These are phyloP conservation scores for Plasmodium gonderi DNA, from an alignment of 169 alveolate species.

Conservation along the genomic window DNA sequence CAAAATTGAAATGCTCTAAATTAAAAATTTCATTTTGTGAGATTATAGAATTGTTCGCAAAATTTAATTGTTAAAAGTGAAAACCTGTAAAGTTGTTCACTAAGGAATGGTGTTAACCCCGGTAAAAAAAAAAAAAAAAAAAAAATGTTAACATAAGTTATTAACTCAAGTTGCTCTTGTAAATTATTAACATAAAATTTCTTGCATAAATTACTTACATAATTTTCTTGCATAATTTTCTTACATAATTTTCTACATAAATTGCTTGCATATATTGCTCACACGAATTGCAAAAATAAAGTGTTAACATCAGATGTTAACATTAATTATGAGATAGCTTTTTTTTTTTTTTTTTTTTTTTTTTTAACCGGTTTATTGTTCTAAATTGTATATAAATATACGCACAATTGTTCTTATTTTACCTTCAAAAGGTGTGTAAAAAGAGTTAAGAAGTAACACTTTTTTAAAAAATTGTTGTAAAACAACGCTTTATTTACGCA, in stretches of 20 bases:
- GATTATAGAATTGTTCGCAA: slow-evolving; percentile 1
- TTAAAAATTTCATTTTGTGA: slow-evolving; percentile 19
- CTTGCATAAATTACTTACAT: neutral
- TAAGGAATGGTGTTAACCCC: slow-evolving; percentile 10
- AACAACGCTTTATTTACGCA: slow-evolving; percentile 48
- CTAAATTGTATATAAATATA: slow-evolving; percentile 1
- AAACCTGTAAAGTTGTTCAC: neutral
- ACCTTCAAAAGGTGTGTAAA: slow-evolving; percentile 1
- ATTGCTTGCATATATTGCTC: neutral
- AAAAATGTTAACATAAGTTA: neutral
- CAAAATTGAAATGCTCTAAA: slow-evolving; percentile 8
- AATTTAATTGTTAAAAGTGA: slow-evolving; percentile 16
- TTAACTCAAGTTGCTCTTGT: neutral
- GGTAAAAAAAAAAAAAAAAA: slow-evolving; percentile 23
- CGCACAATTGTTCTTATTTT: neutral
- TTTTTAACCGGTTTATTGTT: slow-evolving; percentile 14
- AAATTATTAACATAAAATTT: neutral
- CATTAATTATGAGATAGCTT: slow-evolving; percentile 11
- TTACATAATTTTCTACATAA: neutral
- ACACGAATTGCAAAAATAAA: neutral
- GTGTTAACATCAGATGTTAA: neutral
- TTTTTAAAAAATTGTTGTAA: slow-evolving; percentile 19
- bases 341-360: neutral
- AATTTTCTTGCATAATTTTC: neutral
- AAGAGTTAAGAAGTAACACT: neutral